A percentile compares a stretch with the other conserved stretches of the same genome.
Conservation (phyloP, 306 rosid species). For the Malus domestica region DNA sequence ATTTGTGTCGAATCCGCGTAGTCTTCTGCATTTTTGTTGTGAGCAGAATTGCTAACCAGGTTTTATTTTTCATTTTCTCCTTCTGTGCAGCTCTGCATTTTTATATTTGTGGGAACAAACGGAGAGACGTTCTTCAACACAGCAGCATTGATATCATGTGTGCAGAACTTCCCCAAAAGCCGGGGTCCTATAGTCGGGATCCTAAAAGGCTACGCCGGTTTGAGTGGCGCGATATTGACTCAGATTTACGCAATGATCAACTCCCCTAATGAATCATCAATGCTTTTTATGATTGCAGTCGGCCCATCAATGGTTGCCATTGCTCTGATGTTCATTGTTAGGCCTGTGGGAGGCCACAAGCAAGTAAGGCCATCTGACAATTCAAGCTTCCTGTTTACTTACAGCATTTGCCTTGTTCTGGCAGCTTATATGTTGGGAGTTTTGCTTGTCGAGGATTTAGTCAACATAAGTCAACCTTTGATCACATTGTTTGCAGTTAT, state of each 20-base stretch:
- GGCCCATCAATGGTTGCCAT: slow-evolving; percentile 54
- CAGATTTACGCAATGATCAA: slow-evolving; percentile 45
- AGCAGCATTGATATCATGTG: slow-evolving; percentile 54
- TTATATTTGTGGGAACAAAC: slow-evolving; percentile 76
- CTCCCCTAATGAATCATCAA: slow-evolving; percentile 42
- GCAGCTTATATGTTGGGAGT: slow-evolving; percentile 65
- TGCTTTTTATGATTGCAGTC: slow-evolving; percentile 55
- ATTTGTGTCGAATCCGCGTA: not conserved
- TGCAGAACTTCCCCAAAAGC: slow-evolving; percentile 62
- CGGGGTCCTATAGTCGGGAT: slow-evolving; percentile 73
- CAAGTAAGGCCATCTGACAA: slow-evolving; percentile 48
- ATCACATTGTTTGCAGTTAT: slow-evolving; percentile 25
- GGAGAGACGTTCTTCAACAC: slow-evolving; percentile 94
- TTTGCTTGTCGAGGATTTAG: slow-evolving; percentile 41
- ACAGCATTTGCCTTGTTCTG: slow-evolving; percentile 51
- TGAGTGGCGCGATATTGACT: slow-evolving; percentile 64
- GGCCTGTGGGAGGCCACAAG: slow-evolving; percentile 45
- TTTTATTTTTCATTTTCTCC: not conserved
- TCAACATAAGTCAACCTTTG: slow-evolving; percentile 30
- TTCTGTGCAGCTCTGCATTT: slow-evolving; percentile 69
- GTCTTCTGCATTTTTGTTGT: not conserved
- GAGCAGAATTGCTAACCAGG: slow-evolving; percentile 5
- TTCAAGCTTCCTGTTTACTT: slow-evolving; percentile 50
- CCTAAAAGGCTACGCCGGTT: slow-evolving; percentile 65
- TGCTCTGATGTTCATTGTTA: slow-evolving; percentile 51